A percentile compares a stretch with the other conserved stretches of the same genome.
Conservation (phyloP, 345 rosid species). For the Heritiera littoralis region DNA sequence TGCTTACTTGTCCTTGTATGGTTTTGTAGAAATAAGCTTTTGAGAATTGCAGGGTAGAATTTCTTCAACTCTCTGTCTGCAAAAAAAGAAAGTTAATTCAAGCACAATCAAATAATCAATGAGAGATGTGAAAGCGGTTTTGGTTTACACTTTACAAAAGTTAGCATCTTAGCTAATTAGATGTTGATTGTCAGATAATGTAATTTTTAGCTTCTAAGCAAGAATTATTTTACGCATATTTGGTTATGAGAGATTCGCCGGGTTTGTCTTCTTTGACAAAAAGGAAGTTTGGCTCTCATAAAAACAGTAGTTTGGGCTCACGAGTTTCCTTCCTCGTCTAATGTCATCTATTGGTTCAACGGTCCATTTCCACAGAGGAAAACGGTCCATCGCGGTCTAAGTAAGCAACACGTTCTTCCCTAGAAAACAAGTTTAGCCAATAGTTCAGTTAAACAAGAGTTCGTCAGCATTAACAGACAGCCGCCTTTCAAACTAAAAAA, state of each 20-base stretch:
- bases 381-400: no score
- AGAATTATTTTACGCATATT: not conserved
- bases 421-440: no score
- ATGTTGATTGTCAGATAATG: not conserved
- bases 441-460: no score
- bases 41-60: constrained; percentile 2
- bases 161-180: not conserved
- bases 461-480: no score
- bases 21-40: not conserved
- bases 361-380: no score
- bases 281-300: no score
- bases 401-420: no score
- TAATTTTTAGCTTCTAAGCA: not conserved
- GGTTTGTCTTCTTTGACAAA: constrained; percentile 8
- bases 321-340: constrained; percentile 4
- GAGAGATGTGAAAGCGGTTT: not conserved
- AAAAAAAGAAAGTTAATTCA: not conserved
- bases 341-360: no score
- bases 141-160: not conserved
- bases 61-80: not conserved
- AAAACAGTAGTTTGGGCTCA: not conserved
- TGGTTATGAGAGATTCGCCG: not conserved
- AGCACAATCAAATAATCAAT: not conserved
- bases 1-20: not conserved
- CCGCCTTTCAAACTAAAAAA: no score